These are phyloP conservation scores for Aureobasidium sp. DNA, from an alignment of 2,329 filamentous ascomycete genomes.

Conservation along the genomic window DNA sequence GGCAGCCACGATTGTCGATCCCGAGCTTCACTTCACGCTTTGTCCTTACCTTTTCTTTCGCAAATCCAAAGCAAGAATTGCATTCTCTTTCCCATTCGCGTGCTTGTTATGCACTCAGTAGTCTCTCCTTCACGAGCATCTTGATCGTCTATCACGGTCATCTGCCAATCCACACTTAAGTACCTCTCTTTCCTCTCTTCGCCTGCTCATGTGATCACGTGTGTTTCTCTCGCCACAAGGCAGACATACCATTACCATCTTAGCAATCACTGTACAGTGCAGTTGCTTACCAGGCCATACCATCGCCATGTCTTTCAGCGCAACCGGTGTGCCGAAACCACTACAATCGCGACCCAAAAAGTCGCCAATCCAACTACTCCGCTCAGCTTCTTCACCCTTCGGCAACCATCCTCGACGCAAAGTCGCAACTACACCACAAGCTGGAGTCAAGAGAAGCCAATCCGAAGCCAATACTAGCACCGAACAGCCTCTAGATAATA, in stretches of 20 bases:
- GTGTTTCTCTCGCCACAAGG: constrained; percentile 1
- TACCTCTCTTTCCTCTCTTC: not conserved
- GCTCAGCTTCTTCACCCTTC: constrained; percentile 29
- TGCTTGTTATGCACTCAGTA: not conserved
- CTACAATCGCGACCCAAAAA: constrained; percentile 19
- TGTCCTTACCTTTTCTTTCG: not conserved
- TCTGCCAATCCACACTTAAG: not conserved
- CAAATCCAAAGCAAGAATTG: not conserved
- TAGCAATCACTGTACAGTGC: not conserved
- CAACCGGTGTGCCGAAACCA: constrained; percentile 16
- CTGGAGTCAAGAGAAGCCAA: constrained; percentile 10
- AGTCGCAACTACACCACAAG: constrained; percentile 19
- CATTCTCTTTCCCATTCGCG: too few relatives aligned
- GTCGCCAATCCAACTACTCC: constrained; percentile 17
- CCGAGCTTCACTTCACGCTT: not conserved
- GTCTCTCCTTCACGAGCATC: not conserved
- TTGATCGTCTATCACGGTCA: not conserved
- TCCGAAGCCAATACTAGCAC: constrained; percentile 18
- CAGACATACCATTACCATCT: not conserved
- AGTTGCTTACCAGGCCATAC: not conserved
- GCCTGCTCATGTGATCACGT: constrained; percentile 9
- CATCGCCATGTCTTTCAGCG: constrained; percentile 18
- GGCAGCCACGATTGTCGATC: not conserved
- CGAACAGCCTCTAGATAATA: constrained; percentile 51
- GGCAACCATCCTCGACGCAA: constrained; percentile 31